Evolutionary conservation across 2,329 filamentous ascomycete species (phyloP).

Genomic region (Periconia digitata): DNA sequence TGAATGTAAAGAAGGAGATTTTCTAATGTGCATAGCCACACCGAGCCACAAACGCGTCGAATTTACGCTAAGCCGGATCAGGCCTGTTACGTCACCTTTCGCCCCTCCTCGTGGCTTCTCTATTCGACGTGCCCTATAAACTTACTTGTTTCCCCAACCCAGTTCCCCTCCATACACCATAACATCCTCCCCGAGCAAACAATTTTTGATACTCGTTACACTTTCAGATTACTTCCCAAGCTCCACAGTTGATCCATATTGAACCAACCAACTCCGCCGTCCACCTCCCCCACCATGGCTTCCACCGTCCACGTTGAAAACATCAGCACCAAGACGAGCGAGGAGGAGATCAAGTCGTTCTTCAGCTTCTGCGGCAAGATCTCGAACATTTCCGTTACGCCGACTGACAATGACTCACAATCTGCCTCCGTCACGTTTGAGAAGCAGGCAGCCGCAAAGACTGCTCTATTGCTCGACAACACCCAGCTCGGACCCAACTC

Average conservation of each 20-base stretch:
- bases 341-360: conserved; percentile 93
- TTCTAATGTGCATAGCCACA: too few species aligned
- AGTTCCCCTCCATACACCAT: too few species aligned
- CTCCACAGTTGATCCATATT: neutral
- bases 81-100: too few species aligned
- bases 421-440: conserved; percentile 93
- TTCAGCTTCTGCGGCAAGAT: conserved; percentile 98
- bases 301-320: conserved; percentile 85
- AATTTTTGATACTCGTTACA: too few species aligned
- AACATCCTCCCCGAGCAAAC: too few species aligned
- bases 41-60: too few species aligned
- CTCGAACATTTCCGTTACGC: conserved; percentile 73
- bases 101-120: too few species aligned
- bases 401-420: conserved; percentile 66
- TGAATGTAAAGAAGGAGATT: too few species aligned
- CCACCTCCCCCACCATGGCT: conserved; percentile 42
- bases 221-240: neutral
- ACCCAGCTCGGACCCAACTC: conserved; percentile 79
- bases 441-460: conserved; percentile 95
- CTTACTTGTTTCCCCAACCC: too few species aligned
- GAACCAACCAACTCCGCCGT: neutral
- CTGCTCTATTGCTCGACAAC: conserved; percentile 93
- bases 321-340: conserved; percentile 77
- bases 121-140: too few species aligned
- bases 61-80: too few species aligned